A percentile compares a stretch with the other conserved stretches of the same genome.
phyloP scores from a whole-genome alignment of 495 filamentous ascomycete genomes.

The Neurospora sp. region DNA sequence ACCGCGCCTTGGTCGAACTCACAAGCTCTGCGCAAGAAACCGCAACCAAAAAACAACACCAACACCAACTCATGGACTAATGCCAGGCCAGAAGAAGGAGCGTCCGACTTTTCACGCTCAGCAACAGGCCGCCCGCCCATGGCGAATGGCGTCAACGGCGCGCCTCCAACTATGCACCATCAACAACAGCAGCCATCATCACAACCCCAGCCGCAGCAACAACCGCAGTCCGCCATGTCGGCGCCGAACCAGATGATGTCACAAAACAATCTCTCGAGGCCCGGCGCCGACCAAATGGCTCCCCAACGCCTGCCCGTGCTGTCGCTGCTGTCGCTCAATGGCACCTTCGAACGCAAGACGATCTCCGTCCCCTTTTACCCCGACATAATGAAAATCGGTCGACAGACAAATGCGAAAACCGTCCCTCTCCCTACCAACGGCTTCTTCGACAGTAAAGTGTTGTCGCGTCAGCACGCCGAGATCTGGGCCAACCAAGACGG shows the following conservation, averaged over 20 bases:
- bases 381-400: slow-evolving; percentile 82
- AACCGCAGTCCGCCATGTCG: slow-evolving; percentile 61
- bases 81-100: slow-evolving; percentile 31
- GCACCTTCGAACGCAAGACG: slow-evolving; percentile 92
- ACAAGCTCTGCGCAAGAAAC: slow-evolving; percentile 53
- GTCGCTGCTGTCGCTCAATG: slow-evolving; percentile 76
- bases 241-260: slow-evolving; percentile 26
- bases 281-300: slow-evolving; percentile 41
- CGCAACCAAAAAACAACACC: slow-evolving; percentile 37
- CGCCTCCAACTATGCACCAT: slow-evolving; percentile 37
- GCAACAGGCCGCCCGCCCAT: slow-evolving; percentile 32
- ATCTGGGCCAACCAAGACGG: slow-evolving; percentile 86
- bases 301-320: slow-evolving; percentile 62
- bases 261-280: slow-evolving; percentile 36
- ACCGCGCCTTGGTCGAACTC: slow-evolving; percentile 39
- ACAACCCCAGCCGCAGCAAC: slow-evolving; percentile 41
- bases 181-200: neutral
- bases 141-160: slow-evolving; percentile 48
- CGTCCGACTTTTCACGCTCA: slow-evolving; percentile 36
- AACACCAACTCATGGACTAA: slow-evolving; percentile 51
- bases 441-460: slow-evolving; percentile 95
- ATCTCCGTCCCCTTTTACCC: slow-evolving; percentile 85
- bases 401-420: slow-evolving; percentile 94
- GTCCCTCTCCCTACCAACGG: slow-evolving; percentile 82
- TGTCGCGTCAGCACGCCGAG: slow-evolving; percentile 92